These are phyloP conservation scores for Eimeria sp. DNA, from an alignment of 169 alveolate species.

Conservation along the genomic window DNA sequence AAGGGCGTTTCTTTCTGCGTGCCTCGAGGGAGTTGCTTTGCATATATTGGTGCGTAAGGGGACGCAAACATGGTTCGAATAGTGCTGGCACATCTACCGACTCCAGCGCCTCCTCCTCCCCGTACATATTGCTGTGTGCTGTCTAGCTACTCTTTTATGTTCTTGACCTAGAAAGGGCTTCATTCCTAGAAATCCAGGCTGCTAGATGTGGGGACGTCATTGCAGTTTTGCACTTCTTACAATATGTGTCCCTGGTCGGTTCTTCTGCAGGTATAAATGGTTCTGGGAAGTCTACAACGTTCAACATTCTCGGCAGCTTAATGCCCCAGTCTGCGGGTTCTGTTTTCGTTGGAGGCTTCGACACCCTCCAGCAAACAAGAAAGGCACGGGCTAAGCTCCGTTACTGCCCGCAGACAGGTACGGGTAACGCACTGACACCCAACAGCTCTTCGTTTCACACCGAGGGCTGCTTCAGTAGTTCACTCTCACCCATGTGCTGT, in stretches of 20 bases:
- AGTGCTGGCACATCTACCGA: background rate
- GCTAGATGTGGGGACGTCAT: background rate
- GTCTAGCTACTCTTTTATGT: background rate
- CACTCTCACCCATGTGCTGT: background rate
- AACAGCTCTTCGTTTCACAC: background rate
- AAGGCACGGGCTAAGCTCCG: conserved; percentile 54
- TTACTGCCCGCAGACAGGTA: conserved; percentile 70
- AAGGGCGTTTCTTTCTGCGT: conserved; percentile 66
- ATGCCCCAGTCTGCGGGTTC: conserved; percentile 66
- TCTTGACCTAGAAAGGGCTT: background rate
- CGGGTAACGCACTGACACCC: background rate
- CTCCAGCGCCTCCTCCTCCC: background rate
- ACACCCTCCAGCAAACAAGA: background rate
- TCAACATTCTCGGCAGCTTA: conserved; percentile 49
- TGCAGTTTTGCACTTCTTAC: background rate
- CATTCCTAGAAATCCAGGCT: background rate
- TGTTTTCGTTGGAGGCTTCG: conserved; percentile 61
- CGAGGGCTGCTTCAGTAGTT: background rate
- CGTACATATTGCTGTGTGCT: background rate
- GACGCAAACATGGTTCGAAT: background rate
- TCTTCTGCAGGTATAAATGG: conserved; percentile 34
- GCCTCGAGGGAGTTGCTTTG: conserved; percentile 61
- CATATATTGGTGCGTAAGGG: conserved; percentile 50
- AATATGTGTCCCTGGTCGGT: background rate
- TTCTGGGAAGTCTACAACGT: conserved; percentile 77